Evolutionary conservation across 345 rosid species (phyloP).

Genomic region (Euphorbia pulcherrima): DNA sequence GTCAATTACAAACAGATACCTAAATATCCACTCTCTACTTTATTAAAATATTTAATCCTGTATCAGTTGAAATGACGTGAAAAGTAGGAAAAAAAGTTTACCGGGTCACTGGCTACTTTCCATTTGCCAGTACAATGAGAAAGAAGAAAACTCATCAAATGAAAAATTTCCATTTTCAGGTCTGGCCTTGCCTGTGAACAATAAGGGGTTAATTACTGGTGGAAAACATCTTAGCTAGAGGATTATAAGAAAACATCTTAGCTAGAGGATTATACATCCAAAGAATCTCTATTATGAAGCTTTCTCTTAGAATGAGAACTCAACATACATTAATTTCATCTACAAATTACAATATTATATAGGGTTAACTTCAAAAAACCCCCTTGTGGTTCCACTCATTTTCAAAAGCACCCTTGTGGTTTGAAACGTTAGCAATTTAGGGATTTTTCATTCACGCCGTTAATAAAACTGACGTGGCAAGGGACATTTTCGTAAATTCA

Average conservation of each 20-base stretch:
- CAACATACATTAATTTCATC: slow-evolving; percentile 3
- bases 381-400: too few species aligned
- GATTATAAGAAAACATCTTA: neutral
- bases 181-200: slow-evolving; percentile 62
- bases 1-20: neutral
- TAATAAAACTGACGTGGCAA: too few species aligned
- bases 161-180: slow-evolving; percentile 73
- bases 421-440: too few species aligned
- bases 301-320: neutral
- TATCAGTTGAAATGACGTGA: neutral
- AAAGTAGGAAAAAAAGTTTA: slow-evolving; percentile 16
- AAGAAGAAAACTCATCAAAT: slow-evolving; percentile 69
- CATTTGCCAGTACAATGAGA: slow-evolving; percentile 72
- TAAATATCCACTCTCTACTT: neutral
- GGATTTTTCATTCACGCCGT: too few species aligned
- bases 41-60: neutral
- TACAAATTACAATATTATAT: too few species aligned
- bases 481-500: too few species aligned
- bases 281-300: neutral
- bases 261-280: neutral
- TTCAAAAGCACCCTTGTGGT: too few species aligned
- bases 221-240: neutral
- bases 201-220: neutral
- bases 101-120: slow-evolving; percentile 65
- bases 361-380: too few species aligned